Percentiles rank a stretch among this genome's conserved stretches.
Evolutionary conservation across 179 eudicot genomes (phyloP).

Genomic region (Amaranthus tricolor): DNA sequence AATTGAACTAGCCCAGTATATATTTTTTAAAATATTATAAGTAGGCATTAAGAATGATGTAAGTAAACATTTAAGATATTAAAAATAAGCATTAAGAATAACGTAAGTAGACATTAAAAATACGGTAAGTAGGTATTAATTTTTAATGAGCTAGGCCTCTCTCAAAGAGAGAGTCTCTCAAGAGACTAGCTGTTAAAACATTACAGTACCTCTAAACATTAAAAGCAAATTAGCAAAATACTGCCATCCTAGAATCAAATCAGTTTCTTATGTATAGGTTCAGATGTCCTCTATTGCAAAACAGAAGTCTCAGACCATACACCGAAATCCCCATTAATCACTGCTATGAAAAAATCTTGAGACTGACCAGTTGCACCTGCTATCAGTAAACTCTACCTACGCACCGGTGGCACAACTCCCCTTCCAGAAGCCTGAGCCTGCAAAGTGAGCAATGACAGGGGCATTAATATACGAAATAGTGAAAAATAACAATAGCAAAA

Average conservation of each 20-base stretch:
- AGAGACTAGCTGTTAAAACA: too few species aligned
- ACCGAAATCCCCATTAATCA: conserved; percentile 12
- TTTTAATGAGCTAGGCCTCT: too few species aligned
- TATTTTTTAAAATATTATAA: too few species aligned
- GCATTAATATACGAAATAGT: too few species aligned
- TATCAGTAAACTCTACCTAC: conserved; percentile 40
- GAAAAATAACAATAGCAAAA: too few species aligned
- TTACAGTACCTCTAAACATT: neutral
- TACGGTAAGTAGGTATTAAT: too few species aligned
- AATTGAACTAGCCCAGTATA: too few species aligned
- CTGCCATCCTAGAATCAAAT: conserved; percentile 15
- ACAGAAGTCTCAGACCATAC: conserved; percentile 10
- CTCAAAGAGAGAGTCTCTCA: too few species aligned
- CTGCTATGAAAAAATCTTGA: conserved; percentile 7
- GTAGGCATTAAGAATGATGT: too few species aligned
- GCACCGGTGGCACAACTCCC: conserved; percentile 65
- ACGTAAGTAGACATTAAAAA: too few species aligned
- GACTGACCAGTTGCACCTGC: conserved; percentile 11
- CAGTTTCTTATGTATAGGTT: conserved; percentile 22
- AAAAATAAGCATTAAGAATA: too few species aligned
- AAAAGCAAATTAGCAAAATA: conserved; percentile 9
- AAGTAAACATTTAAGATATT: too few species aligned
- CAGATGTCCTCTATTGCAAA: conserved; percentile 15
- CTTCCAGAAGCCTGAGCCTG: conserved; percentile 71
- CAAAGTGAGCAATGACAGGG: neutral